phyloP scores from a whole-genome alignment of 2,329 filamentous ascomycete species.

The Fusarium sp. region DNA sequence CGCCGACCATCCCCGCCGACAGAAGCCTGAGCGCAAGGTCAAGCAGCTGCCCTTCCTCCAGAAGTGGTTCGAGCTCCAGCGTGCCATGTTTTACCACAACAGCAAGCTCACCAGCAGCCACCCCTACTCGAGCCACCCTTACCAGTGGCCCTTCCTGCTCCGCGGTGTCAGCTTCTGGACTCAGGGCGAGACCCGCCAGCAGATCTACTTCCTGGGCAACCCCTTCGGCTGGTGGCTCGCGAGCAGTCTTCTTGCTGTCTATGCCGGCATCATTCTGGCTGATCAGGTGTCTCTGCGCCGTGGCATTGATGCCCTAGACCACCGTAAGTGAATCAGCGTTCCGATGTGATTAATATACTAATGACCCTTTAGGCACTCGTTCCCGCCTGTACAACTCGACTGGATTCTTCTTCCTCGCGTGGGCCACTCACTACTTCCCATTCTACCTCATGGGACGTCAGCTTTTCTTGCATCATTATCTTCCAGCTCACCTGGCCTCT shows the following conservation, averaged over 20 bases:
- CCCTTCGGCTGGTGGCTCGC: slow-evolving; percentile 97
- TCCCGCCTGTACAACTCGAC: slow-evolving; percentile 98
- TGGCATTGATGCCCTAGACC: slow-evolving; percentile 92
- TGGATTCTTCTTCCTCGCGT: slow-evolving; percentile 98
- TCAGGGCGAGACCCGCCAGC: slow-evolving; percentile 90
- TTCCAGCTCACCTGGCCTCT: slow-evolving; percentile 93
- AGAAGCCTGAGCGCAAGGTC: slow-evolving; percentile 81
- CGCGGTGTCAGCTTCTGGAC: slow-evolving; percentile 99
- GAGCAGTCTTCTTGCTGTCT: slow-evolving; percentile 91
- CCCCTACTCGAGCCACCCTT: slow-evolving; percentile 93
- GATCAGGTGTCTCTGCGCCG: slow-evolving; percentile 94
- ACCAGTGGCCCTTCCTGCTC: slow-evolving; percentile 97
- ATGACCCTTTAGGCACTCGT: slow-evolving; percentile 75
- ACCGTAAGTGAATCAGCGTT: slow-evolving; percentile 73
- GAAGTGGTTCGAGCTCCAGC: slow-evolving; percentile 97
- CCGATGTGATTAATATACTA: slow-evolving; percentile 36
- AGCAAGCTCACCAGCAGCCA: slow-evolving; percentile 97
- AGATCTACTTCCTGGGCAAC: slow-evolving; percentile 99
- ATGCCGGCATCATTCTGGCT: slow-evolving; percentile 88
- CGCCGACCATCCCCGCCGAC: slow-evolving; percentile 76
- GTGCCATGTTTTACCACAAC: slow-evolving; percentile 99
- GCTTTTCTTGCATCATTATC: slow-evolving; percentile 97
- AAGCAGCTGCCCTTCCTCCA: slow-evolving; percentile 88
- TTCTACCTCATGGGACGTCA: slow-evolving; percentile 99
- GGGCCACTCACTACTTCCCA: slow-evolving; percentile 96